Evolutionary conservation across 768 basidiomycete genomes (phyloP), one percentile per base, ranked within the genome.

Genomic region (Suillus decipiens): DNA sequence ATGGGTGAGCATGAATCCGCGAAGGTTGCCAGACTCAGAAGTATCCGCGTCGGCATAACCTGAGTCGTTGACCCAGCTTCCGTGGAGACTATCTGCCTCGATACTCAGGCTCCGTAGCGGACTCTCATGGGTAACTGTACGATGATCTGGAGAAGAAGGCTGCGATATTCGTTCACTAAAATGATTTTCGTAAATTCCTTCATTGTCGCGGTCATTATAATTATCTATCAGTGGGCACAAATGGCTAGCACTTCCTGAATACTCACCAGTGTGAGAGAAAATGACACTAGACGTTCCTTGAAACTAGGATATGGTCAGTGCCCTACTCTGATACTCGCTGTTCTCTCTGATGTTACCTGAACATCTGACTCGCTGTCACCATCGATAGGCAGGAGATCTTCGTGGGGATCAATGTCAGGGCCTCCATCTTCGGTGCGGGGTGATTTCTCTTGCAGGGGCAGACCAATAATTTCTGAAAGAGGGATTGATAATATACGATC

Each of bases 401-500:
- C 12, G 5, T 34, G 10, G n/a, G 36, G 36, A 39, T 28, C 56
- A 31, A 33, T 19, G 10, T 6, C 17, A 19, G 56, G 39, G 17
- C 17, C 39, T 12, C 17, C 55, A 6, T 41, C 37, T 24, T 57
- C 37, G 17, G 24, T 5, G 17, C 19, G 56, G 17, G 39, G 17
- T 8, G 5, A 17, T 7, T 28, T 28, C 11, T 24, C 28, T 41
- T 24, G 39, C 24, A 57, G 1, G 17, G 37, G 37, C 6, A 57
- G 24, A 3, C 56, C 56, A 19, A 57, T 39, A 24, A 57, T 28
- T 2, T 57, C 56, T 57, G 56, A 57, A 19, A 57, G 56, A 57
- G 56, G 56, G 3, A 57, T 57, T 12, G 39, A 41, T 31, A 57
- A 57, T 53, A 75, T 72, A 22, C 71, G 66, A 3, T 72, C 65